Evolutionary conservation across 768 basidiomycete species (phyloP).

Genomic region (Lactifluus echinatus): DNA sequence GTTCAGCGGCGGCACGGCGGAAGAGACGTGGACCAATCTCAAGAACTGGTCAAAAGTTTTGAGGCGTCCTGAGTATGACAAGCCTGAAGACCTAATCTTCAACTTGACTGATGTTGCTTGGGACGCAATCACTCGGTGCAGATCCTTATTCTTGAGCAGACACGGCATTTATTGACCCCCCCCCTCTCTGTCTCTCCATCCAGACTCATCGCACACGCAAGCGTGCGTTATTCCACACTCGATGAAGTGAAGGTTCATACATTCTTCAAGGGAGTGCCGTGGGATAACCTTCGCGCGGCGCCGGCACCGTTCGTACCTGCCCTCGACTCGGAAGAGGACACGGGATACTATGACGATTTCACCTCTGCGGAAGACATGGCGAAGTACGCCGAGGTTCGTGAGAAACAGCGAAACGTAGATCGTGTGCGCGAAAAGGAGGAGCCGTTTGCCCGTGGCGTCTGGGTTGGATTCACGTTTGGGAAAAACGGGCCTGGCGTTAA

Average conservation of each 20-base stretch:
- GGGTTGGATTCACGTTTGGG: conserved; percentile 90
- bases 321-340: conserved; percentile 89
- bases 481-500: conserved; percentile 69
- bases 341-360: conserved; percentile 92
- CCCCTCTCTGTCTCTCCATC: not conserved
- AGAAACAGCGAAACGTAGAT: conserved; percentile 94
- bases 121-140: conserved; percentile 84
- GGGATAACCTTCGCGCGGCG: conserved; percentile 69
- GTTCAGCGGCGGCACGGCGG: conserved; percentile 89
- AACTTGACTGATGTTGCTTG: conserved; percentile 90
- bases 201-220: conserved; percentile 84
- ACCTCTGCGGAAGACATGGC: conserved; percentile 89
- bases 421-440: conserved; percentile 86
- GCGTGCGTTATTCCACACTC: conserved; percentile 67
- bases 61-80: conserved; percentile 89
- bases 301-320: conserved; percentile 90
- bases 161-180: not conserved
- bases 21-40: conserved; percentile 98
- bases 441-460: conserved; percentile 59
- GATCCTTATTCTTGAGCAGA: not conserved
- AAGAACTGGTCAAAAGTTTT: conserved; percentile 96
- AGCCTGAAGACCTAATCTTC: conserved; percentile 93
- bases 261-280: conserved; percentile 72
- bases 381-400: conserved; percentile 96
- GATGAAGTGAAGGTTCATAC: conserved; percentile 65